Conservation (phyloP, 2,329 filamentous ascomycete species). For the Neopestalotiopsis clavispora region DNA sequence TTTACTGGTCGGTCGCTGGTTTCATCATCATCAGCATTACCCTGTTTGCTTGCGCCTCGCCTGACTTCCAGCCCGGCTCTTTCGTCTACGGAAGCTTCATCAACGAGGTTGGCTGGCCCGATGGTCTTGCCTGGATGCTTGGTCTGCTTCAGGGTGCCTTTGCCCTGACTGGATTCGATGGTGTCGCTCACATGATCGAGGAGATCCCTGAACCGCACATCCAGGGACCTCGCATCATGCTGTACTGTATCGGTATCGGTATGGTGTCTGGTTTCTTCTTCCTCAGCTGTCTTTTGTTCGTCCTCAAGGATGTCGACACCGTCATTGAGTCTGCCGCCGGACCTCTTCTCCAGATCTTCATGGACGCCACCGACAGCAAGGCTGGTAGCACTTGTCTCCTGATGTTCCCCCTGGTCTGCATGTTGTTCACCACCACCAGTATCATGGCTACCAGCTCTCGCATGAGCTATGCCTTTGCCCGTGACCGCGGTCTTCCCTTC, state of each 20-base stretch:
- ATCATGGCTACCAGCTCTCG: constrained; percentile 70
- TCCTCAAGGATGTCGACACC: constrained; percentile 59
- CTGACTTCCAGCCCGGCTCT: constrained; percentile 64
- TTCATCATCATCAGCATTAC: constrained; percentile 75
- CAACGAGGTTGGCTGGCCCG: constrained; percentile 72
- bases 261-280: constrained; percentile 67
- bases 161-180: constrained; percentile 56
- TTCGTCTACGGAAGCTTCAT: constrained; percentile 73
- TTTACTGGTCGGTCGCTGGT: constrained; percentile 72
- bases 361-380: constrained; percentile 64
- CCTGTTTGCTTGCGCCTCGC: constrained; percentile 67
- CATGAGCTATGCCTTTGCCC: constrained; percentile 71
- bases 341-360: constrained; percentile 66
- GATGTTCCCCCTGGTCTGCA: constrained; percentile 69
- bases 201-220: constrained; percentile 58
- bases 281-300: constrained; percentile 66
- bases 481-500: constrained; percentile 70
- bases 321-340: constrained; percentile 61
- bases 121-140: constrained; percentile 65
- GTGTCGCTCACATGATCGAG: constrained; percentile 59
- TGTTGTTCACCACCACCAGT: constrained; percentile 66
- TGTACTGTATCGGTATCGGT: constrained; percentile 67
- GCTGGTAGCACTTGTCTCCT: constrained; percentile 67
- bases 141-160: constrained; percentile 58
- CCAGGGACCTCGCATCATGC: constrained; percentile 32